Evolutionary conservation across 2,329 filamentous ascomycete genomes (phyloP).

Genomic region (Orbilia javanica): DNA sequence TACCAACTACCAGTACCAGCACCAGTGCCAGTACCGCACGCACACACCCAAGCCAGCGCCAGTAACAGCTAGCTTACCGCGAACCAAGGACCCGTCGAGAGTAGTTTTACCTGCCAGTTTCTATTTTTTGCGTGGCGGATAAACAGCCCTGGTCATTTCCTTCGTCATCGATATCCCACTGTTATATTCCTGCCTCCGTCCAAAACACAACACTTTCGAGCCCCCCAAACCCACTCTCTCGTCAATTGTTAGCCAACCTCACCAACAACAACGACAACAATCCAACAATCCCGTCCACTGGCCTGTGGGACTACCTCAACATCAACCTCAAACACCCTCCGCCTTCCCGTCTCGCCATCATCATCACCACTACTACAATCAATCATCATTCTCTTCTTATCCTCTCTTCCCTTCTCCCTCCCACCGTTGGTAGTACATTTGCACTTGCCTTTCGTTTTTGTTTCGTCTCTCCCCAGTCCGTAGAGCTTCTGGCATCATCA

Average conservation of each 20-base stretch:
- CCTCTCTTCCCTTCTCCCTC: neutral
- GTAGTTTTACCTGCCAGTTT: constrained; percentile 37
- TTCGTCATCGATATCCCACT: constrained; percentile 53
- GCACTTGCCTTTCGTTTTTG: constrained; percentile 10
- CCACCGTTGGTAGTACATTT: neutral
- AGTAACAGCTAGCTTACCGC: constrained; percentile 18
- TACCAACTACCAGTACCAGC: too few relatives aligned
- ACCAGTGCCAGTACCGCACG: neutral
- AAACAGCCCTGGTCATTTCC: constrained; percentile 40
- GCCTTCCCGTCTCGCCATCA: constrained; percentile 8
- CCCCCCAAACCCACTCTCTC: constrained; percentile 11
- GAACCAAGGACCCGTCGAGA: constrained; percentile 13
- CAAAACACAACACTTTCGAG: constrained; percentile 49
- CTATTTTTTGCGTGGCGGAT: constrained; percentile 57
- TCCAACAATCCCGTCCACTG: neutral
- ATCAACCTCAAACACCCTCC: constrained; percentile 38
- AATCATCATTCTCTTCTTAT: neutral
- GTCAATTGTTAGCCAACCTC: neutral
- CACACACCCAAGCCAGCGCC: neutral
- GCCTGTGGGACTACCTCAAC: too few relatives aligned
- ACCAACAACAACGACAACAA: neutral
- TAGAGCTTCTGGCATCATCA: neutral
- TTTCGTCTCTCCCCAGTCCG: neutral
- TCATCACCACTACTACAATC: too few relatives aligned
- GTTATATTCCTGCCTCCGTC: neutral